These are phyloP conservation scores for Phytophthora chlamydospora DNA, from an alignment of 352 stramenopile species.

Conservation along the genomic window DNA sequence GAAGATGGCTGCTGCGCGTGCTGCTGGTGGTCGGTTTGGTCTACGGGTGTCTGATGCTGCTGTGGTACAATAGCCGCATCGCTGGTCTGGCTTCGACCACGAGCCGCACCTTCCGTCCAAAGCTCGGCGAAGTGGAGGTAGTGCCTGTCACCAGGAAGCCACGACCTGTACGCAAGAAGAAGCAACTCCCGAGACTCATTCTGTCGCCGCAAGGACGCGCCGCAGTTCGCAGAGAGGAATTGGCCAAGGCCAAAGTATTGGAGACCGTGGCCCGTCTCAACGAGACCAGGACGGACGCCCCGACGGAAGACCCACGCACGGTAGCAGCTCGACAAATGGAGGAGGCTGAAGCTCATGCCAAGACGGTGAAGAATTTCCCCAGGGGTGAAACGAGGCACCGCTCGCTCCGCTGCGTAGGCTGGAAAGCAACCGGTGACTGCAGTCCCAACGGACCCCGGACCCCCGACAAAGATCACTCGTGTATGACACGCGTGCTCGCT, in stretches of 20 bases:
- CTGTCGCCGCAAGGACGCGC: slow-evolving; percentile 19
- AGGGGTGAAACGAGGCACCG: slow-evolving; percentile 6
- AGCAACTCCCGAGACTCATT: slow-evolving; percentile 17
- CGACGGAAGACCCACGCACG: background rate
- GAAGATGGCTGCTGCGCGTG: slow-evolving; percentile 1
- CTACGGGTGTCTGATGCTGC: slow-evolving; percentile 14
- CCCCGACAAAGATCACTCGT: slow-evolving; percentile 23
- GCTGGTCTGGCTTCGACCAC: background rate
- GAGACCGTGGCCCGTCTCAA: slow-evolving; percentile 6
- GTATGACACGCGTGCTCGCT: slow-evolving; percentile 9
- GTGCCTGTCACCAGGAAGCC: slow-evolving; percentile 16
- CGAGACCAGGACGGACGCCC: background rate
- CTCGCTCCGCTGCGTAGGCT: slow-evolving; percentile 22
- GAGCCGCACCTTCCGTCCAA: slow-evolving; percentile 20
- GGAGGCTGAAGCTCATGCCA: slow-evolving; percentile 8
- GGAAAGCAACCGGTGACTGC: slow-evolving; percentile 29
- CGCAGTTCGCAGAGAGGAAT: slow-evolving; percentile 12
- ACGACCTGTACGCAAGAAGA: slow-evolving; percentile 3
- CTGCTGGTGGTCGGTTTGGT: slow-evolving; percentile 1
- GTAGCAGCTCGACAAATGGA: background rate
- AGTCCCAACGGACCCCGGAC: slow-evolving; percentile 22
- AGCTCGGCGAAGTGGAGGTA: slow-evolving; percentile 22
- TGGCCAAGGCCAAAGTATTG: slow-evolving; percentile 2
- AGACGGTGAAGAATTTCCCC: slow-evolving; percentile 20
- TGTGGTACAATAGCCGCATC: slow-evolving; percentile 18